Evolutionary conservation across 495 filamentous ascomycete species (phyloP), one percentile per base, ranked within the genome.

Genomic region (Penicillium antarcticum): DNA sequence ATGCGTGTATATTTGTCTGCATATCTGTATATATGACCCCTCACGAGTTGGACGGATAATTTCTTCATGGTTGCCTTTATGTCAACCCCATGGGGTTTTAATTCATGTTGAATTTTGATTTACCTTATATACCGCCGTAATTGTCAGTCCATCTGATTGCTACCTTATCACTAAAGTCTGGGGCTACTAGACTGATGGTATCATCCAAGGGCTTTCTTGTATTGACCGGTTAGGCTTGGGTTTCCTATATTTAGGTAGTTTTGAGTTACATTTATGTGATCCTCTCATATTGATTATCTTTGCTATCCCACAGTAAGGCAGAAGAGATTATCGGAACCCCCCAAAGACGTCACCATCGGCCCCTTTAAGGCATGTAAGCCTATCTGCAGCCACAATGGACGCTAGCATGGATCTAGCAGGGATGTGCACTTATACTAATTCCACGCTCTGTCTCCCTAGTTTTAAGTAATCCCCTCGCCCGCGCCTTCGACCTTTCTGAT

Each of bases 11-110:
- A 41, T 33, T 21, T 12, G 26, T 42, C 31, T 42, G 13, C 38
- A 21, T 42, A 10, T 34, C 13, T 49, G 47, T 49, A 49, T 26
- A 49, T 49, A 49, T 49, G 38, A 42, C 47, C 17, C 18, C 26
- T 26, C 17, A 32, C 34, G 37, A 19, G 29, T 42, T 5, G 4
- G 21, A 18, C 12, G 1, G 23, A 17, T 37, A 13, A 34, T 13
- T 14, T 33, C 32, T 5, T 33, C 40, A 18, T 31, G 13, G 5
- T 21, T 36, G 19, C 29, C 10, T 13, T 9, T 29, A 29, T 38
- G 23, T 10, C 45, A 8, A 40, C 14, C 2, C 40, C 26, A 40
- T 48, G 37, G 37, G 16, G 26, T 8, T 11, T 5, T 38, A 39
- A 19, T 13, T 19, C 5, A 47, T 24, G 26, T 31, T 6, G 9